Base-by-base conservation (phyloP, 2,329 filamentous ascomycete genomes). In the Mycosphaerelloides madeirae region DNA sequence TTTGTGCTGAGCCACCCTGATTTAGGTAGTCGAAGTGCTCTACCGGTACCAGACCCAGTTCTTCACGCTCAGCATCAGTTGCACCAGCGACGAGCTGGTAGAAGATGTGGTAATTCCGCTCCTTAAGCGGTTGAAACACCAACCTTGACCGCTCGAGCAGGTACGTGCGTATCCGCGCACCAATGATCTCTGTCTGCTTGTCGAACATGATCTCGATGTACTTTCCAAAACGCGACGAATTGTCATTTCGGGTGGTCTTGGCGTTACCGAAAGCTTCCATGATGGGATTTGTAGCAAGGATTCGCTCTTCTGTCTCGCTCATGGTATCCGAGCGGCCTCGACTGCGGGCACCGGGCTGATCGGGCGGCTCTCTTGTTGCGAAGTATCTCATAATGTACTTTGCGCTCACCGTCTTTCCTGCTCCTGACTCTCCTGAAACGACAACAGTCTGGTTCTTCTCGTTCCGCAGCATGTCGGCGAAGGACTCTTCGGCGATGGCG, bases 351-450 rank as follows among this genome's bases (percentile, higher is more conserved):
- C 85, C 84, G 13, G 88, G 84, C 65, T 90, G 87, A 60, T 94
- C 88, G 44, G 93, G 89, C 6, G 90, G 85, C 69, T 96, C 93
- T 79, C 93, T 83, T 33, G 93, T 98, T 52, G 93, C 93, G 69
- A 98, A 98, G 74, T 98, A 98, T 62, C 93, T 83, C 93, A 98
- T 98, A 66, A 98, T 97, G 71, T 98, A 97, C 74, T 98, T 98
- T 60, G 93, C 93, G 70, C 91, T 97, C 67, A 98, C 93, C 4
- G 93, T 98, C 75, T 98, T 98, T 63, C 93, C 93, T 53, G 93
- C 93, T 79, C 93, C 93, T 43, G 93, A 98, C 70, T 98, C 93
- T 66, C 93, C 93, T 29, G 93, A 98, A n/a, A 98, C 93, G 42
- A 98, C 93, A 53, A 98, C 87, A 31, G 93, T 98, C 74, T 98